Evolutionary conservation across 176 grass and related monocot species (phyloP).

Genomic region (Cenchrus americanus): DNA sequence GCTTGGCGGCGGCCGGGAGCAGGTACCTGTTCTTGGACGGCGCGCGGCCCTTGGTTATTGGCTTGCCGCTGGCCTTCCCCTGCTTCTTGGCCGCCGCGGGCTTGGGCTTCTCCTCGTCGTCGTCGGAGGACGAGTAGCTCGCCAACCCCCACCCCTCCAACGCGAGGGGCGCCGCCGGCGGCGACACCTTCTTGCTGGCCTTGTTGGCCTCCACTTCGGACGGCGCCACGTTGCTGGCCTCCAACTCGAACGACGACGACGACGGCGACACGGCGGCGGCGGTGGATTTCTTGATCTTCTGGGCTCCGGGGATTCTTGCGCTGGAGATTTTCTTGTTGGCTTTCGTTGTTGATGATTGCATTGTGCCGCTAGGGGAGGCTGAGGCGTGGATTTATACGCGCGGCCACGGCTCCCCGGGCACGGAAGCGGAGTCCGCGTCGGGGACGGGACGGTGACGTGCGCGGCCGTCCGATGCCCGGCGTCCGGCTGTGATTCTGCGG

Average conservation of each 20-base stretch:
- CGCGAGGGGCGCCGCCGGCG: not conserved
- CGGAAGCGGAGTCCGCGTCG: not conserved
- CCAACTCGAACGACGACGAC: not conserved
- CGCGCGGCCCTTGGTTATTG: not conserved
- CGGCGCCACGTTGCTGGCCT: not conserved
- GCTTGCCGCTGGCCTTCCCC: not conserved
- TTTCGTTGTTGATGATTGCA: conserved; percentile 22
- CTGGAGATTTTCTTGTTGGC: not conserved
- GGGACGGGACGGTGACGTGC: not conserved
- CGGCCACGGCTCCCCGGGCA: not conserved
- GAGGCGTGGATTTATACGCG: conserved; percentile 24
- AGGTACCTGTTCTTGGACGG: conserved; percentile 30
- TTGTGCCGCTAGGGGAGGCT: not conserved
- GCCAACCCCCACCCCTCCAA: conserved; percentile 20
- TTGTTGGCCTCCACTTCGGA: not conserved
- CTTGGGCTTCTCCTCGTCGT: not conserved
- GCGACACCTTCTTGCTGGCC: not conserved
- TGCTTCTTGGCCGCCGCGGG: not conserved
- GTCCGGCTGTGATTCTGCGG: not conserved
- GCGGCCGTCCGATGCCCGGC: not conserved
- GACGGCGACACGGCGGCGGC: conserved; percentile 1
- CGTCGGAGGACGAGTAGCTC: not conserved
- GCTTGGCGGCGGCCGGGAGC: not conserved
- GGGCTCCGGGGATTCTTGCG: not conserved
- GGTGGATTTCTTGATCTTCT: not conserved